These are phyloP conservation scores for Corylus avellana DNA, from an alignment of 306 rosid species.

Conservation along the genomic window DNA sequence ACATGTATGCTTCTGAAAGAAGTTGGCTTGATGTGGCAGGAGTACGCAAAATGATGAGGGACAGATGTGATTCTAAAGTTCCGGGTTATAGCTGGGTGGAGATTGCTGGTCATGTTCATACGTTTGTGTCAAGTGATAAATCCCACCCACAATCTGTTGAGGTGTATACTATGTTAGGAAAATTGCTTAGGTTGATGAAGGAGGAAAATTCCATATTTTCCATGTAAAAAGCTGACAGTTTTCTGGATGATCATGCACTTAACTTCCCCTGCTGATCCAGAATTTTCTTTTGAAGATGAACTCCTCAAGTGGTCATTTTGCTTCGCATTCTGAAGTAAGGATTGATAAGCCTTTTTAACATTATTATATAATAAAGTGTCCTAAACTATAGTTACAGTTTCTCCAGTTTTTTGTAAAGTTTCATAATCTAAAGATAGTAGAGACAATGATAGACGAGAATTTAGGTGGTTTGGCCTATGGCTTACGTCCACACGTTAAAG, in stretches of 20 bases:
- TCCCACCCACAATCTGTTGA: slow-evolving; percentile 47
- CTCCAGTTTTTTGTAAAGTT: neutral
- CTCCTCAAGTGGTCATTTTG: neutral
- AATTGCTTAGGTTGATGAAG: slow-evolving; percentile 47
- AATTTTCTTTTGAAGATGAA: neutral
- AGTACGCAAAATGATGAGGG: slow-evolving; percentile 45
- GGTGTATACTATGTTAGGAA: slow-evolving; percentile 40
- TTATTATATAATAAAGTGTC: neutral
- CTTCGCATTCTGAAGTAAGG: neutral
- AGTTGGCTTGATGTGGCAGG: slow-evolving; percentile 65
- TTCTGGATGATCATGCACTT: neutral
- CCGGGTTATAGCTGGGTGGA: slow-evolving; percentile 80
- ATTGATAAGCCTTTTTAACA: neutral
- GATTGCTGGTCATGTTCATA: slow-evolving; percentile 45
- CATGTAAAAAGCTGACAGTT: neutral
- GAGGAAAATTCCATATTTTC: slow-evolving; percentile 19
- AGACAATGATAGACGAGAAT: no score
- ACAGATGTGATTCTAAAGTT: slow-evolving; percentile 41
- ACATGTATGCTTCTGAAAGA: slow-evolving; percentile 60
- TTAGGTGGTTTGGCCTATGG: no score
- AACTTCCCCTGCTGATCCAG: neutral
- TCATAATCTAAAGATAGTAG: no score
- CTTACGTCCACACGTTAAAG: no score
- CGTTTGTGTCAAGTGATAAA: slow-evolving; percentile 55
- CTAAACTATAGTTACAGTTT: neutral